Percentiles rank a stretch among this genome's conserved stretches.
Evolutionary conservation across 2,329 filamentous ascomycete genomes (phyloP).

Genomic region (Alternaria infectoria): DNA sequence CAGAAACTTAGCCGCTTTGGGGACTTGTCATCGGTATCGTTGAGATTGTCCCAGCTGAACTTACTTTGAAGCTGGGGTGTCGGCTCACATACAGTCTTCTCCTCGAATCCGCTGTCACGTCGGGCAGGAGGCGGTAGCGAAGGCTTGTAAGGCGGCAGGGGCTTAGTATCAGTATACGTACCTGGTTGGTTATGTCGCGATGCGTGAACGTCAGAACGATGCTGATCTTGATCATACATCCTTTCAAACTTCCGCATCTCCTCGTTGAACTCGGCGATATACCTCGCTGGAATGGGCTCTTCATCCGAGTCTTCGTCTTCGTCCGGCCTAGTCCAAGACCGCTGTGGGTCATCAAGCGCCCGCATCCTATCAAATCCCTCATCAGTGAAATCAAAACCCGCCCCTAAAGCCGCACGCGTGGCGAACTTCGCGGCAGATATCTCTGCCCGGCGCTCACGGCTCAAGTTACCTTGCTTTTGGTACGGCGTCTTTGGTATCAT

Average conservation of each 20-base stretch:
- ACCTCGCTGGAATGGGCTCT: conserved; percentile 13
- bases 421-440: conserved; percentile 17
- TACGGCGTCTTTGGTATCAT: neutral
- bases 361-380: neutral
- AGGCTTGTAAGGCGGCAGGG: neutral
- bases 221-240: neutral
- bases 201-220: neutral
- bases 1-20: neutral
- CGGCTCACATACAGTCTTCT: neutral
- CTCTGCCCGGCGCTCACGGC: neutral
- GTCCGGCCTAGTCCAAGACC: neutral
- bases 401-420: conserved; percentile 17
- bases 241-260: conserved; percentile 19
- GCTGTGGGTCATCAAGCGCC: neutral
- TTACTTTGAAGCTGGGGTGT: neutral
- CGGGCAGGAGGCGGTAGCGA: neutral
- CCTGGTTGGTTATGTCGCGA: neutral
- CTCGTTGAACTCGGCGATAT: conserved; percentile 22
- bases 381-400: conserved; percentile 14
- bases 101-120: neutral
- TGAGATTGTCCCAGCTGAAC: neutral
- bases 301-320: neutral
- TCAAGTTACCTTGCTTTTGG: neutral
- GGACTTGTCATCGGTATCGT: neutral
- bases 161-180: neutral